Conservation (phyloP, 2,329 filamentous ascomycete species). For the Seiridium cupressi region DNA sequence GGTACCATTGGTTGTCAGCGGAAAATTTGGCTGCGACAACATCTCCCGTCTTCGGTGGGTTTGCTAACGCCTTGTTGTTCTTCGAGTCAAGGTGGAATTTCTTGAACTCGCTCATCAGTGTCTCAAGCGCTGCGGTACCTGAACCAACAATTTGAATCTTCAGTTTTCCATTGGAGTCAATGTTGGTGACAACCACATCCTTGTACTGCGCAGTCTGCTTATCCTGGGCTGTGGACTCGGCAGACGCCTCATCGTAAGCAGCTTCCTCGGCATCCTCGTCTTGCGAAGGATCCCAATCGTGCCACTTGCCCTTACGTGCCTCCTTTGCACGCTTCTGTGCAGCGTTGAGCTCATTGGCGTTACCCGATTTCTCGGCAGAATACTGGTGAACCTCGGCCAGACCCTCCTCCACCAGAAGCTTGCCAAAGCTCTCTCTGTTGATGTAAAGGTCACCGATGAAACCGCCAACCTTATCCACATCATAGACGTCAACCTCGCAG, state of each 20-base stretch:
- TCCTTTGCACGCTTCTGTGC: constrained; percentile 91
- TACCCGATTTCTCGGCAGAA: constrained; percentile 92
- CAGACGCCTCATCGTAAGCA: constrained; percentile 45
- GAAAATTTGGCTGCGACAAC: constrained; percentile 89
- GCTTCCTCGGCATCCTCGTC: constrained; percentile 65
- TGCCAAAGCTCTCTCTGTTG: constrained; percentile 93
- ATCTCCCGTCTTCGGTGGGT: constrained; percentile 85
- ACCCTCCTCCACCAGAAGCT: constrained; percentile 89
- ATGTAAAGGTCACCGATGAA: constrained; percentile 96
- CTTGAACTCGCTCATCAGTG: constrained; percentile 87
- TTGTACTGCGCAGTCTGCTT: constrained; percentile 82
- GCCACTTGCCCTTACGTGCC: constrained; percentile 83
- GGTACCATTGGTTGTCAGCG: constrained; percentile 91
- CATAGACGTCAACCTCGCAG: constrained; percentile 92
- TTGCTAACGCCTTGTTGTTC: constrained; percentile 71
- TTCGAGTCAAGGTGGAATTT: constrained; percentile 84
- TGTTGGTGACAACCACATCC: constrained; percentile 87
- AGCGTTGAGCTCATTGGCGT: constrained; percentile 80
- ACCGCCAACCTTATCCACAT: constrained; percentile 92
- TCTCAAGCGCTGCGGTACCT: constrained; percentile 80
- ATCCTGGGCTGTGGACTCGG: constrained; percentile 51
- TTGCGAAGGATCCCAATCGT: constrained; percentile 88
- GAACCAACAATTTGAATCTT: constrained; percentile 91
- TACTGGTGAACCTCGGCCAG: constrained; percentile 90
- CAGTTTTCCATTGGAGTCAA: constrained; percentile 77